A percentile compares a stretch with the other conserved stretches of the same genome.
Conservation (phyloP, 2,329 filamentous ascomycete genomes). For the Nothopassalora personata region DNA sequence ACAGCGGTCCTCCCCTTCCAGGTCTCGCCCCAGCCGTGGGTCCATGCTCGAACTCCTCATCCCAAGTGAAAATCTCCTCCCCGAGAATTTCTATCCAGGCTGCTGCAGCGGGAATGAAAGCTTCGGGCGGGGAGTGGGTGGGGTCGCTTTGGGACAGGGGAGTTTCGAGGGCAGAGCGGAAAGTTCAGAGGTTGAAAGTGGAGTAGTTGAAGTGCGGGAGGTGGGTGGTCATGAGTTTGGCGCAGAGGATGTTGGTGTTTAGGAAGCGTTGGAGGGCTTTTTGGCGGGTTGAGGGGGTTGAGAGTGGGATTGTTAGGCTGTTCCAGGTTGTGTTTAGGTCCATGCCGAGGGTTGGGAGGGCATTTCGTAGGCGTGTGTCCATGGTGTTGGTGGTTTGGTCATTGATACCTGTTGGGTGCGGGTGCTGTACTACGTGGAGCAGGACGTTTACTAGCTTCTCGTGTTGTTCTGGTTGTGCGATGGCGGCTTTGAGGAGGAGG, state of each 20-base stretch:
- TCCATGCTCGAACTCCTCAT: not conserved
- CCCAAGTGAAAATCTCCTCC: not conserved
- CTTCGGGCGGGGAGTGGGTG: not conserved
- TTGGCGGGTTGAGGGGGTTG: not conserved
- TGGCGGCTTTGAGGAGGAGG: not conserved
- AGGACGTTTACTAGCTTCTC: not conserved
- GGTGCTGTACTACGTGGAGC: not conserved
- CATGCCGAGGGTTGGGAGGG: not conserved
- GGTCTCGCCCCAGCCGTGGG: not conserved
- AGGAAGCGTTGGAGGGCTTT: not conserved
- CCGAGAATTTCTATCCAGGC: not conserved
- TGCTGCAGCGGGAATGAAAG: not conserved
- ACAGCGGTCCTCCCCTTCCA: not conserved
- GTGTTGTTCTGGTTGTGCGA: not conserved
- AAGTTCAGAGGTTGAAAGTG: not conserved
- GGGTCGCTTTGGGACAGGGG: not conserved
- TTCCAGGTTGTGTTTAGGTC: not conserved
- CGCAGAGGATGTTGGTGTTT: not conserved
- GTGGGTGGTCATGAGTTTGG: not conserved
- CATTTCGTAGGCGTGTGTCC: not conserved
- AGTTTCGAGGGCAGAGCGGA: not conserved
- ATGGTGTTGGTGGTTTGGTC: not conserved
- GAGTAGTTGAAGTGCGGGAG: not conserved
- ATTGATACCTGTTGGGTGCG: not conserved
- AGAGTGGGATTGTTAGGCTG: not conserved